Base-by-base conservation (phyloP, 352 stramenopile genomes). In the Phytopythium litorale region DNA sequence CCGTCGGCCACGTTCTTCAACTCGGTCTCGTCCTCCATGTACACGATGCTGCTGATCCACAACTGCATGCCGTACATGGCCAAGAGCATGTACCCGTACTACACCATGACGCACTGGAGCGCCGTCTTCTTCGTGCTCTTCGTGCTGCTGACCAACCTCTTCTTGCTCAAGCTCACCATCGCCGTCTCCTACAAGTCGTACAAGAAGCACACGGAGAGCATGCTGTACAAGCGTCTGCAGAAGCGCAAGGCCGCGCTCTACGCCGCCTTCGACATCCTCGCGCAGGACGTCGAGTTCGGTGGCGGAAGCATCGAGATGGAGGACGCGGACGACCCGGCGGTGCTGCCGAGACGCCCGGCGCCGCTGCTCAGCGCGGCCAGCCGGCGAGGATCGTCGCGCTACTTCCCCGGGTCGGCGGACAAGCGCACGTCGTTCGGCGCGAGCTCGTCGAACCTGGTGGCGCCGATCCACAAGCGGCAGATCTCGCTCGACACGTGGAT, bases 51-150 rank as follows among this genome's bases (percentile, higher is more conserved):
- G 43, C 62, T 94, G 18, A 85, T 94, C 43, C 78, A 85, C 67
- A 90, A 87, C 66, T 92, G 82, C 59, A 68, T 91, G 66, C 83
- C 85, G 18, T 86, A 87, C 57, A 89, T 94, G 79, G 78, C 87
- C 53, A 86, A 86, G 70, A 87, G 74, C 59, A 91, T 94, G 78
- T 88, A 89, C 43, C 82, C 83, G 62, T 94, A 92, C 71, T 94
- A 89, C 66, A 66, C 80, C 32, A 70, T 83, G 54, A 89, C 79
- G 5, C 74, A 91, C 64, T 94, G 85, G 85, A 92, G 82, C 66
- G 72, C 85, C 30, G 18, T 92, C 7, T 94, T 87, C 64, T 94
- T 94, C 61, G 71, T 94, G 35, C 50, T 90, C 19, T 92, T 94
- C 59, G 79, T 94, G 32, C 56, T 94, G 57, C 72, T 92, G 45